A percentile compares a stretch with the other conserved stretches of the same genome.
Evolutionary conservation across 768 basidiomycete species (phyloP).

Genomic region (Arthromyces matolae): DNA sequence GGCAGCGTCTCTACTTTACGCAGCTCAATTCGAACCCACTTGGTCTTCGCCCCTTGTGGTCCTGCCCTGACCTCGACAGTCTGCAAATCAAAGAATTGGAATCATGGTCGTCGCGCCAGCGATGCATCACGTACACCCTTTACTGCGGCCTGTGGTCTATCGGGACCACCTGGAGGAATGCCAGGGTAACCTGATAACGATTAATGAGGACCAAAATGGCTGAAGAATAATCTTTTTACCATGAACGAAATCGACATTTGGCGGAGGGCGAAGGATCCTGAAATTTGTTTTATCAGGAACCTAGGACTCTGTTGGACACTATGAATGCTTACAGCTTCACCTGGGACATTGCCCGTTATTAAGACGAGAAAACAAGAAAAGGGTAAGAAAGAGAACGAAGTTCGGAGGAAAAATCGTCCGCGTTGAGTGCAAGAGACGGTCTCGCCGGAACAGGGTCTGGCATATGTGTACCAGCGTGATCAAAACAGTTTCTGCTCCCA

Average conservation of each 20-base stretch:
- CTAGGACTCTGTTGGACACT: slow-evolving; percentile 22
- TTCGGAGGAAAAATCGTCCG: background rate
- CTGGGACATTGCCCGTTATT: slow-evolving; percentile 32
- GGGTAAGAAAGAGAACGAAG: slow-evolving; percentile 1
- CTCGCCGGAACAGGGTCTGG: slow-evolving; percentile 5
- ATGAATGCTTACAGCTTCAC: slow-evolving; percentile 39
- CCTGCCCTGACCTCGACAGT: slow-evolving; percentile 83
- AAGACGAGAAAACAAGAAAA: background rate
- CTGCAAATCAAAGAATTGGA: slow-evolving; percentile 36
- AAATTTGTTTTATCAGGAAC: slow-evolving; percentile 4
- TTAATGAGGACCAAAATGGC: slow-evolving; percentile 9
- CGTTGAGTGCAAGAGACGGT: slow-evolving; percentile 5
- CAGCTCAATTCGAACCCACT: slow-evolving; percentile 90
- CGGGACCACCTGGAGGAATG: slow-evolving; percentile 73
- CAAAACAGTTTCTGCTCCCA: no score
- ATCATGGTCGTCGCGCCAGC: slow-evolving; percentile 4
- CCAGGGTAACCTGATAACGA: slow-evolving; percentile 67
- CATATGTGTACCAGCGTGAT: no score
- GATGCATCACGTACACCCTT: slow-evolving; percentile 63
- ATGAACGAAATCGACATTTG: slow-evolving; percentile 86
- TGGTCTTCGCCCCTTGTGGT: slow-evolving; percentile 75
- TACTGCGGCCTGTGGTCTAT: slow-evolving; percentile 78
- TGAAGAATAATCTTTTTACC: slow-evolving; percentile 38
- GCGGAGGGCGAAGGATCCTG: slow-evolving; percentile 81
- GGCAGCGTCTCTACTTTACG: slow-evolving; percentile 86